Percentiles rank a stretch among this genome's conserved stretches.
phyloP scores from a whole-genome alignment of 139 green algal species.

The Chlamydomonas sphaeroides region DNA sequence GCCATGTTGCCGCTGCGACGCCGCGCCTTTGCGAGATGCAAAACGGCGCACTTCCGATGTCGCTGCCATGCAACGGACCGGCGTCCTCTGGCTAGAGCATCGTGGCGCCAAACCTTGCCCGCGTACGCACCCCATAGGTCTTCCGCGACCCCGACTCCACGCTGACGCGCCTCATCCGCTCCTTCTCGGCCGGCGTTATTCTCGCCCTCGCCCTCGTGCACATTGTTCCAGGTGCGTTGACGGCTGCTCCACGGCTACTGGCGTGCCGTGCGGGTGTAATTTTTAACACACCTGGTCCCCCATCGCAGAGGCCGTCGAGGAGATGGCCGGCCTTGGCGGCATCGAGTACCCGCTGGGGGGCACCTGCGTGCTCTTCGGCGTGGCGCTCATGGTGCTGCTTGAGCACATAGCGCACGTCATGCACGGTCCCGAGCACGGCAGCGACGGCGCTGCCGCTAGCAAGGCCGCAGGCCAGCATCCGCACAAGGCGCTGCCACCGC shows the following conservation, averaged over 20 bases:
- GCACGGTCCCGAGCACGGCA: neutral
- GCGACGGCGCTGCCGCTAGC: neutral
- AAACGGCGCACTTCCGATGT: too few species aligned
- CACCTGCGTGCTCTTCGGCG: conserved; percentile 1
- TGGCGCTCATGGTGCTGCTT: neutral
- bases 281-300: too few species aligned
- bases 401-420: conserved; percentile 33
- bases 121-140: too few species aligned
- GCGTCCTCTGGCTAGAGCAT: too few species aligned
- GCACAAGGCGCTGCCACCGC: too few species aligned
- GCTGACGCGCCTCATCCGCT: neutral
- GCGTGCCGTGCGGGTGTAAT: neutral
- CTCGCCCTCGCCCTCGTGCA: conserved; percentile 62
- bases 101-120: too few species aligned
- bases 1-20: too few species aligned
- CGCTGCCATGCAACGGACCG: too few species aligned
- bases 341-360: conserved; percentile 6
- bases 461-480: too few species aligned
- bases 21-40: too few species aligned
- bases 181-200: conserved; percentile 46
- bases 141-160: neutral
- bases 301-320: conserved; percentile 36
- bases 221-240: conserved; percentile 52
- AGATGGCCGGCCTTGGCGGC: conserved; percentile 6
- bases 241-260: too few species aligned